Conservation (phyloP, 2,329 filamentous ascomycete species). For the Xylariaceae sp. region DNA sequence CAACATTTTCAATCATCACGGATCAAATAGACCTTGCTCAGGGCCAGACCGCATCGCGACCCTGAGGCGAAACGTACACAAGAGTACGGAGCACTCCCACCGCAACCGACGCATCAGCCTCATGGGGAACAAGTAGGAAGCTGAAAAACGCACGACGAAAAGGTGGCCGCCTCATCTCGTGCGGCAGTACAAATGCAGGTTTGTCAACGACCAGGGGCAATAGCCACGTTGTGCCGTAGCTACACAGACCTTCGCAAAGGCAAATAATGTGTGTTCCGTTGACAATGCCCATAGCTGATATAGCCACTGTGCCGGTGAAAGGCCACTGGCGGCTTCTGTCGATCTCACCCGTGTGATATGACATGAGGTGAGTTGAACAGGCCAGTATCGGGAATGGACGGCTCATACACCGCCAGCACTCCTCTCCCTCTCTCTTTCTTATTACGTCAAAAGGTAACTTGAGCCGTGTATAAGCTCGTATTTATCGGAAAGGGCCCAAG, state of each 20-base stretch:
- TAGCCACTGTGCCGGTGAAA: slow-evolving; percentile 37
- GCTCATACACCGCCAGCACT: slow-evolving; percentile 40
- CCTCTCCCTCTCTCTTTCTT: slow-evolving; percentile 36
- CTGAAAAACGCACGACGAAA: slow-evolving; percentile 21
- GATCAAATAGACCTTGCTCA: background rate
- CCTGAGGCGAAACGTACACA: slow-evolving; percentile 21
- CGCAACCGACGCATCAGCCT: slow-evolving; percentile 24
- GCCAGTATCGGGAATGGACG: slow-evolving; percentile 12
- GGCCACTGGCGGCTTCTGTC: slow-evolving; percentile 12
- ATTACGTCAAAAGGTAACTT: slow-evolving; percentile 37
- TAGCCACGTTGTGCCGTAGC: slow-evolving; percentile 33
- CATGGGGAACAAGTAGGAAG: slow-evolving; percentile 19
- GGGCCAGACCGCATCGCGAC: background rate
- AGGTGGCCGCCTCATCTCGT: slow-evolving; percentile 28
- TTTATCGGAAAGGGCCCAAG: slow-evolving; percentile 40
- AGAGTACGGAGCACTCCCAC: slow-evolving; percentile 18
- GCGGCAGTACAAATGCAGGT: slow-evolving; percentile 26
- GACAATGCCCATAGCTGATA: slow-evolving; percentile 39
- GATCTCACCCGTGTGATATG: slow-evolving; percentile 3
- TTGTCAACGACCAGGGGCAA: slow-evolving; percentile 27
- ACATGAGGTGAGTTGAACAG: slow-evolving; percentile 11
- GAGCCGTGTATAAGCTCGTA: slow-evolving; percentile 38
- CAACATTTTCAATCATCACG: no score
- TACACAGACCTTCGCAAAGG: slow-evolving; percentile 38
- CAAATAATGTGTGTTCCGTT: slow-evolving; percentile 40